A percentile compares a stretch with the other conserved stretches of the same genome.
Evolutionary conservation across 495 filamentous ascomycete species (phyloP).

Genomic region (Talaromyces nanjingensis): DNA sequence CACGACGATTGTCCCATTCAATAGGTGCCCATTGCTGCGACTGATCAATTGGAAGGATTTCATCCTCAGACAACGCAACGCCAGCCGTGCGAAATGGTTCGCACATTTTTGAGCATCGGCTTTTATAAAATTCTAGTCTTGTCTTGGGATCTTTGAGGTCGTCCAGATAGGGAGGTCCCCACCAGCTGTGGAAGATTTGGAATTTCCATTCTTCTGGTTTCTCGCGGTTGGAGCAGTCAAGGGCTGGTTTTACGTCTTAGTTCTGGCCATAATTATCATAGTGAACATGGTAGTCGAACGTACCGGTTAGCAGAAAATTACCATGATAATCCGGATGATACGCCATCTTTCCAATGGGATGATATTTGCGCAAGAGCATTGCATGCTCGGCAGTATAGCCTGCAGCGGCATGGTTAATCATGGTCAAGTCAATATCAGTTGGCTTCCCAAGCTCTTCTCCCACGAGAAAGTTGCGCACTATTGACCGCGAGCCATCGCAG

Average conservation of each 20-base stretch:
- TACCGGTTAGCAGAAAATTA: slow-evolving; percentile 3
- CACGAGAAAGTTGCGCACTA: slow-evolving; percentile 13
- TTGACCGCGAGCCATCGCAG: slow-evolving; percentile 17
- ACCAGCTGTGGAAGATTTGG: slow-evolving; percentile 14
- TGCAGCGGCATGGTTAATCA: slow-evolving; percentile 10
- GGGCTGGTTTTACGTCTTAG: slow-evolving; percentile 14
- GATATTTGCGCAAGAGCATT: slow-evolving; percentile 14
- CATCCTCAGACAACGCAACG: background rate
- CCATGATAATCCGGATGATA: slow-evolving; percentile 4
- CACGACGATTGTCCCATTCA: slow-evolving; percentile 39
- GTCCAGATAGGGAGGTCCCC: background rate
- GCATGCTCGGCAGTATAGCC: slow-evolving; percentile 23
- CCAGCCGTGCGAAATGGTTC: background rate
- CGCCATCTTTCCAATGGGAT: slow-evolving; percentile 13
- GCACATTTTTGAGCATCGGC: background rate
- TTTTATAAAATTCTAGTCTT: background rate
- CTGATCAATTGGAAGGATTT: background rate
- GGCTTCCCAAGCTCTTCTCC: slow-evolving; percentile 10
- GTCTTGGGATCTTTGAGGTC: background rate
- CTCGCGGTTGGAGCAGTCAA: slow-evolving; percentile 24
- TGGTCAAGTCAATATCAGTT: slow-evolving; percentile 8
- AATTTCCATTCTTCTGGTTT: slow-evolving; percentile 35
- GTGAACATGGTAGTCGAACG: background rate
- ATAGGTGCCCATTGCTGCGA: slow-evolving; percentile 6
- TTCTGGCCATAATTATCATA: background rate